Base-by-base conservation (phyloP, 2,329 filamentous ascomycete genomes). In the Alternaria triticimaculans region DNA sequence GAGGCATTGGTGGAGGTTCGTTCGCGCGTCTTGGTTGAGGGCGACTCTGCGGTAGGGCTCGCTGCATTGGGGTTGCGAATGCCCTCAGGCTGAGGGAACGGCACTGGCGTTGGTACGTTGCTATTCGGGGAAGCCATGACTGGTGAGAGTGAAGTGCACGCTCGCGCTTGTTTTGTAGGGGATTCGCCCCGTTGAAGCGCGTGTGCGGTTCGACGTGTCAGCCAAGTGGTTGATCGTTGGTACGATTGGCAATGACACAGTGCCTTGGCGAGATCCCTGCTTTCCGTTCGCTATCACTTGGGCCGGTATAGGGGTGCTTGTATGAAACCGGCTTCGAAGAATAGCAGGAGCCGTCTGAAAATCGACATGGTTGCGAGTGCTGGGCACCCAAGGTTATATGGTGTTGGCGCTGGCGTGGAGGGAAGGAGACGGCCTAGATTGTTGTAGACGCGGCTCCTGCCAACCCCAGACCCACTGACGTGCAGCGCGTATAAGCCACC, bases 1-100 rank as follows among this genome's bases (percentile, higher is more conserved):
- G 78, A 80, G n/a, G 74, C 68, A 67, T 69, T 75, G 55, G 76
- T 79, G 9, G 74, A 76, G 1, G 71, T 77, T 55, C 75, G 70
- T 18, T 62, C 49, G 65, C 68, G 63, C 61, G 72, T 54, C 55
- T 69, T 58, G n/a, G 55, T 41, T 7, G 46, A 48, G 33, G 60
- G 41, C 57, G 72, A 67, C 14, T 69, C 64, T 15, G 72, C 43
- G 8, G 58, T 54, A 43, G 69, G 33, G 55, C 44, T 67, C 23
- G 68, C 30, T 26, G 59, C 25, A 51, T 61, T 54, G 54, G 53
- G 62, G 30, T 63, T 63, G 62, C 53, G 64, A 59, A 63, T 55
- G 15, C 63, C 60, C 12, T 73, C 65, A 12, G 71, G 72, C 18
- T 71, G 69, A 20, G 74, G 73, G 45, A 78, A 75, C 12, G 74